Conservation (phyloP, 176 grass and related monocot genomes). For the Raddia distichophylla region DNA sequence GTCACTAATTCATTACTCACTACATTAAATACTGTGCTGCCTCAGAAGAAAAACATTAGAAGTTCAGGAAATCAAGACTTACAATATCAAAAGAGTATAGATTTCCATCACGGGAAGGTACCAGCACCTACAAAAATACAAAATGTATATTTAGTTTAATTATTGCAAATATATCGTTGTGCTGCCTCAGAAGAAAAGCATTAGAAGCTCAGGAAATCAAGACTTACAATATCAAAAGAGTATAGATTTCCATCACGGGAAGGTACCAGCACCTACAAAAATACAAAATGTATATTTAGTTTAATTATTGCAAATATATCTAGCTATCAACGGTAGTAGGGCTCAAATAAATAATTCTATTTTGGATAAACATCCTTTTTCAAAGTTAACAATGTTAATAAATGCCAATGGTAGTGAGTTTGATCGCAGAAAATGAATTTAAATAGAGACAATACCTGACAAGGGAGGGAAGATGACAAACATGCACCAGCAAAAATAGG, state of each 20-base stretch:
- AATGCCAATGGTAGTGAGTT: background rate
- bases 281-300: constrained; percentile 22
- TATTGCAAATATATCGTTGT: background rate
- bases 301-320: background rate
- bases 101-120: constrained; percentile 72
- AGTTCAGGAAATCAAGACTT: constrained; percentile 43
- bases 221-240: constrained; percentile 82
- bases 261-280: constrained; percentile 70
- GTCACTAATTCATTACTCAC: background rate
- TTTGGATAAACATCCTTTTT: background rate
- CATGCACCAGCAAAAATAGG: constrained; percentile 92
- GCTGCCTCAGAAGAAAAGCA: background rate
- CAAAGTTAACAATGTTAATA: constrained; percentile 2
- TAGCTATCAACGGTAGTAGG: constrained; percentile 7
- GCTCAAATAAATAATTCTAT: background rate
- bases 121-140: constrained; percentile 58
- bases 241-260: constrained; percentile 74
- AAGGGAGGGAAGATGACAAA: constrained; percentile 62
- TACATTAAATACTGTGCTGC: background rate
- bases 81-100: constrained; percentile 83
- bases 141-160: constrained; percentile 28
- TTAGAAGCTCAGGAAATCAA: constrained; percentile 9
- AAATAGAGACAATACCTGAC: constrained; percentile 59
- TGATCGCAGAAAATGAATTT: background rate
- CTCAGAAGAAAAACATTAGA: background rate